Percentiles rank a stretch among this genome's conserved stretches.
phyloP scores from a whole-genome alignment of 1,284 basidiomycete species.

The Irpex lacteus region DNA sequence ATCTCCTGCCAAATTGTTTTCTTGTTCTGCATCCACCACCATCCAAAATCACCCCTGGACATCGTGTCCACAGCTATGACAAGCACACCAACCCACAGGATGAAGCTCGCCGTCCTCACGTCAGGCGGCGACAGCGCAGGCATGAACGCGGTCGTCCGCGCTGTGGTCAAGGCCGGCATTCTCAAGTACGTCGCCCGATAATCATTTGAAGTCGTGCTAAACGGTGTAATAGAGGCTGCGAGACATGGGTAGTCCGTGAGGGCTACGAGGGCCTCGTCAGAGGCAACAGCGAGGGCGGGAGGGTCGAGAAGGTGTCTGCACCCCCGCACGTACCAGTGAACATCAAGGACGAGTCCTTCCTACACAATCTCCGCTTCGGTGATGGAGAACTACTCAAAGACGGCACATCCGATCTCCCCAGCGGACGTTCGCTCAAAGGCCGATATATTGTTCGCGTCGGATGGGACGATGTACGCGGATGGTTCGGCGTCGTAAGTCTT shows the following conservation, averaged over 20 bases:
- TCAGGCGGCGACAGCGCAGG: slow-evolving; percentile 97
- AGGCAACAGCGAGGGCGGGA: slow-evolving; percentile 51
- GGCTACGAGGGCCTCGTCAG: slow-evolving; percentile 94
- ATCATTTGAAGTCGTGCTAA: background rate
- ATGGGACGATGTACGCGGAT: slow-evolving; percentile 97
- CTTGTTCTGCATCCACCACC: background rate
- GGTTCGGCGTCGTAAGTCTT: slow-evolving; percentile 78
- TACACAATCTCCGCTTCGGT: slow-evolving; percentile 81
- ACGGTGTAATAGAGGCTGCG: slow-evolving; percentile 68
- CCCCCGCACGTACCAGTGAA: slow-evolving; percentile 20
- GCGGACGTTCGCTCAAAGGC: slow-evolving; percentile 77
- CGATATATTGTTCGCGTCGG: slow-evolving; percentile 95
- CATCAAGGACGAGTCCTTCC: slow-evolving; percentile 41
- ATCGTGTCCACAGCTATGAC: background rate
- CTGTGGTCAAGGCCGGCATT: slow-evolving; percentile 88
- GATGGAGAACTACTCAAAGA: slow-evolving; percentile 89
- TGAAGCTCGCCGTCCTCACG: slow-evolving; percentile 91
- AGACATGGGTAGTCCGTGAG: slow-evolving; percentile 92
- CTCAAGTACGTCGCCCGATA: slow-evolving; percentile 57
- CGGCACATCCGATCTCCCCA: slow-evolving; percentile 80
- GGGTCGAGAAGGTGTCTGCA: slow-evolving; percentile 22
- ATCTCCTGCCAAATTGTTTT: background rate
- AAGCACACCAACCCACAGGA: slow-evolving; percentile 28
- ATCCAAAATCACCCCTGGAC: background rate
- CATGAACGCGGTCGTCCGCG: slow-evolving; percentile 94